A percentile compares a stretch with the other conserved stretches of the same genome.
Evolutionary conservation across 2,329 filamentous ascomycete genomes (phyloP).

Genomic region (Colletotrichum shisoi): DNA sequence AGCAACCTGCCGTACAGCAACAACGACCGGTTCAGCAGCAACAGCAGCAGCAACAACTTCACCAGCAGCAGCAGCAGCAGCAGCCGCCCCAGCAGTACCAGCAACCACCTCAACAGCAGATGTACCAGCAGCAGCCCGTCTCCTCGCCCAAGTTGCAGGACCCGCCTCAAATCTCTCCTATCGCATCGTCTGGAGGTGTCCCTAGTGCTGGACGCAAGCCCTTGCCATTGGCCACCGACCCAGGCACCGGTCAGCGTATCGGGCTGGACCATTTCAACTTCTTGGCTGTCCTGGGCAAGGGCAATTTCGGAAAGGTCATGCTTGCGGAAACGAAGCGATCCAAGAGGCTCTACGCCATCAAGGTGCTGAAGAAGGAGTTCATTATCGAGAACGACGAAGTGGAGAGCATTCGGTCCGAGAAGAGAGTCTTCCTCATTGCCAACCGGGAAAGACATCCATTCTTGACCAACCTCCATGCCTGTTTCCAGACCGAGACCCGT

Average conservation of each 20-base stretch:
- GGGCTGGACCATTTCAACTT: slow-evolving; percentile 99
- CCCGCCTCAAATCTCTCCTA: slow-evolving; percentile 44
- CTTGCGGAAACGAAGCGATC: slow-evolving; percentile 94
- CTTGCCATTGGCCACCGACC: slow-evolving; percentile 73
- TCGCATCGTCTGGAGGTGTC: slow-evolving; percentile 41
- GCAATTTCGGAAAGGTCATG: slow-evolving; percentile 99
- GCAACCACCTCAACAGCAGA: slow-evolving; percentile 47
- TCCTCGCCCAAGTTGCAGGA: slow-evolving; percentile 36
- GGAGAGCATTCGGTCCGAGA: slow-evolving; percentile 96
- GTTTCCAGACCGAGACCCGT: slow-evolving; percentile 97
- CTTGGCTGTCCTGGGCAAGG: slow-evolving; percentile 95
- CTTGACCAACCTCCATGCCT: slow-evolving; percentile 91
- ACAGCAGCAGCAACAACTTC: slow-evolving; percentile 40
- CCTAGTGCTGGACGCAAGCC: slow-evolving; percentile 57
- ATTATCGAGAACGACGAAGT: slow-evolving; percentile 99
- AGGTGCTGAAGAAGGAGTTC: slow-evolving; percentile 99
- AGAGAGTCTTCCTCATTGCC: slow-evolving; percentile 94
- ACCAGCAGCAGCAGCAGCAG: slow-evolving; percentile 41
- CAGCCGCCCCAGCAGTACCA: slow-evolving; percentile 48
- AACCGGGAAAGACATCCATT: slow-evolving; percentile 98
- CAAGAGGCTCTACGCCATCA: slow-evolving; percentile 95
- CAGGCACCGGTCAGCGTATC: slow-evolving; percentile 82
- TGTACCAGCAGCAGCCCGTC: slow-evolving; percentile 45
- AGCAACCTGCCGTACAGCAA: slow-evolving; percentile 43
- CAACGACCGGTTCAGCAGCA: slow-evolving; percentile 47